Evolutionary conservation across 768 basidiomycete species (phyloP), one percentile per base, ranked within the genome.

Genomic region (Mrakia blollopis): DNA sequence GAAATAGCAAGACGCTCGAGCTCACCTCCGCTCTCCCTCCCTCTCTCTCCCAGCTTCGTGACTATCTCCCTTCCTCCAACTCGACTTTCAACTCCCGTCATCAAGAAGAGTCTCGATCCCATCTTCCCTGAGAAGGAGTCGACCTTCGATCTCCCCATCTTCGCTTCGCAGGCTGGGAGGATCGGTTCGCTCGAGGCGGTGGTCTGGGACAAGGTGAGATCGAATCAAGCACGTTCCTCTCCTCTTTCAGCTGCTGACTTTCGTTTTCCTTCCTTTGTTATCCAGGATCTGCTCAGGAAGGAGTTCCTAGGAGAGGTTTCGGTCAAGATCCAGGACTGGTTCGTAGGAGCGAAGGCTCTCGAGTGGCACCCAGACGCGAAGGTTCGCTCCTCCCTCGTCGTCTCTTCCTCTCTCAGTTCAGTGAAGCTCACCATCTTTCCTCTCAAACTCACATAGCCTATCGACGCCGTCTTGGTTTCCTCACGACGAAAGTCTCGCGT

Each of bases 261-360:
- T 21, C 44, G 62, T 5, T 3, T 18, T 23, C 1, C 37, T 32
- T 18, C 44, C 63, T 37, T 73, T 21, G 37, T 67, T 79, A n/a
- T 69, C 30, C 73, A 98, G 83, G 83, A 85, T 44, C 85, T 92
- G 79, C 83, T 94, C 80, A 88, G 87, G 81, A 97, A 94, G 85
- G 96, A 98, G 63, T 99, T 97, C 82, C 87, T 99, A 23, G 97
- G 97, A 23, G 96, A 99, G 83, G 87, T 88, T 7, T 88, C 90
- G 0, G 79, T 98, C 10, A 88, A 89, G 0, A 82, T 96, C n/a
- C 90, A 90, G 28, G 89, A 92, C 47, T 96, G 93, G 93, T 97
- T 94, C 80, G 79, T 78, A 14, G 86, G 78, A 57, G 85, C 87
- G 81, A 16, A 94, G 88, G 79, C 80, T 4, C 25, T 69, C 5